Conservation (phyloP, 2,329 filamentous ascomycete species). For the Sporothrix phasma region DNA sequence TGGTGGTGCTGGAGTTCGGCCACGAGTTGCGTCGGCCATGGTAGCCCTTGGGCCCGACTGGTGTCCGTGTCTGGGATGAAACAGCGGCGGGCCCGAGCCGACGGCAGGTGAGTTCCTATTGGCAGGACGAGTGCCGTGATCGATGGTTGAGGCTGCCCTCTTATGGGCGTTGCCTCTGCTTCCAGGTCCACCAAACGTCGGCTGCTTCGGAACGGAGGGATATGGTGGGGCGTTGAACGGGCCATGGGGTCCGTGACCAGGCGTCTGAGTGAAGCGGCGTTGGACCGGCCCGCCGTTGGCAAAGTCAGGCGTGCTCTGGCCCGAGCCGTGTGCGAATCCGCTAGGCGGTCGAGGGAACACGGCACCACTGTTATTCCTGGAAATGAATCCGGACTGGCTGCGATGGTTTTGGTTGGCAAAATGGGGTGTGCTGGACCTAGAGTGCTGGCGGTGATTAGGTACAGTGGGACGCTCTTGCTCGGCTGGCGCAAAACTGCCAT, state of each 20-base stretch:
- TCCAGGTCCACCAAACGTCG: background rate
- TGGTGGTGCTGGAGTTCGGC: background rate
- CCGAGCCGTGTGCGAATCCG: background rate
- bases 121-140: background rate
- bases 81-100: background rate
- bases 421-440: background rate
- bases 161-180: background rate
- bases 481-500: background rate
- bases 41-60: background rate
- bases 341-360: background rate
- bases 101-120: background rate
- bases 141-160: background rate
- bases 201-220: background rate
- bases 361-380: background rate
- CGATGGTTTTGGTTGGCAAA: background rate
- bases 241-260: background rate
- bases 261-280: background rate
- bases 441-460: background rate
- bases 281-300: background rate
- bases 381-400: slow-evolving; percentile 9
- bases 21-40: background rate
- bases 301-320: background rate
- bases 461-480: background rate
- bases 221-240: background rate
- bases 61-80: background rate